Evolutionary conservation across 148 eudicot genomes (phyloP).

Genomic region (Rhododendron kiyosumense): DNA sequence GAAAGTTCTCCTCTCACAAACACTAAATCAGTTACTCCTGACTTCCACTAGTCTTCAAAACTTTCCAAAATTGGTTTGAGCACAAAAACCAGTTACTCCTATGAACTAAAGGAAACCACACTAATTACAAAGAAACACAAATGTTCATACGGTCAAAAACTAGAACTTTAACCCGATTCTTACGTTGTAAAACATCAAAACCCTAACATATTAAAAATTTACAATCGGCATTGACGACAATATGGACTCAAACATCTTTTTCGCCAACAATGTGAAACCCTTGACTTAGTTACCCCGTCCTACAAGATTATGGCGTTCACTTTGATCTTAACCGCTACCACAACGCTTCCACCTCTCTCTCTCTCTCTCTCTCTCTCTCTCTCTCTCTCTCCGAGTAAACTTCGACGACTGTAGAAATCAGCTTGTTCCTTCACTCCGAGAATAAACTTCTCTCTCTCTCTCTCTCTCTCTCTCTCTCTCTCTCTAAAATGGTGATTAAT

Average conservation of each 20-base stretch:
- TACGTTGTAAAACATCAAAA: not conserved
- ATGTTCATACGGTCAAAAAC: not conserved
- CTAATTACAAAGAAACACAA: not conserved
- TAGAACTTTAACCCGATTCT: not conserved
- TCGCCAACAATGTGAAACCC: not conserved
- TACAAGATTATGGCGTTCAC: not conserved
- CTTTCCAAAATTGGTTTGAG: not conserved
- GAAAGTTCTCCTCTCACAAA: not conserved
- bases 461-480: not conserved
- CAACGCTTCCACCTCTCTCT: not conserved
- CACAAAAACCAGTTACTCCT: not conserved
- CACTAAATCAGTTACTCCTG: not conserved
- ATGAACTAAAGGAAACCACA: not conserved
- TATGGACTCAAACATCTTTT: not conserved
- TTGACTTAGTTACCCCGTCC: constrained; percentile 1
- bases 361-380: not conserved
- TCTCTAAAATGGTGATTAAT: not conserved
- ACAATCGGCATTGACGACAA: not conserved
- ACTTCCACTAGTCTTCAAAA: not conserved
- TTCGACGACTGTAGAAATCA: not conserved
- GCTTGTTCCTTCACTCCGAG: not conserved
- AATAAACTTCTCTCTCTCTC: not conserved
- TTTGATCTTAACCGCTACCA: not conserved
- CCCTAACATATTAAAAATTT: not conserved
- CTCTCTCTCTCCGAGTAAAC: not conserved